These are phyloP conservation scores for Capronia americana DNA, from an alignment of 2,329 filamentous ascomycete genomes.

Conservation along the genomic window DNA sequence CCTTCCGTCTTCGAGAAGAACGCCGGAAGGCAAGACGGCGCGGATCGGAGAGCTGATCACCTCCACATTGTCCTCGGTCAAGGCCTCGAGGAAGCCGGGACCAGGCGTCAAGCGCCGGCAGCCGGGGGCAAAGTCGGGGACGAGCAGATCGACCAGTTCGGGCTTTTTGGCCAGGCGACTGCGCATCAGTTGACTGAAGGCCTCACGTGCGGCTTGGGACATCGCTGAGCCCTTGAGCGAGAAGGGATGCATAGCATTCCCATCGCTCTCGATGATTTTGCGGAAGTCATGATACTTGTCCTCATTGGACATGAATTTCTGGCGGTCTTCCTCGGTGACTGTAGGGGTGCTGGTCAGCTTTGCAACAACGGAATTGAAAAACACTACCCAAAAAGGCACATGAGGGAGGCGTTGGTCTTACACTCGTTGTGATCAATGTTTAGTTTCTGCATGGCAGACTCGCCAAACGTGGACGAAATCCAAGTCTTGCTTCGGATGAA, in stretches of 20 bases:
- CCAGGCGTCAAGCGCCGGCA: conserved; percentile 37
- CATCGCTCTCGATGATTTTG: conserved; percentile 27
- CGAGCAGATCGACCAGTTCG: conserved; percentile 22
- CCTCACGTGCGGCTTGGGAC: conserved; percentile 3
- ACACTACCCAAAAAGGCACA: no score
- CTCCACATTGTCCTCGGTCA: conserved; percentile 39
- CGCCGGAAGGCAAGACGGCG: conserved; percentile 35
- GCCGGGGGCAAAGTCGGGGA: conserved; percentile 27
- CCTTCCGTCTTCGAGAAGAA: conserved; percentile 44
- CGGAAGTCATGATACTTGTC: conserved; percentile 25
- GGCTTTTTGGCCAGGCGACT: conserved; percentile 26
- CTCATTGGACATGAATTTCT: conserved; percentile 16
- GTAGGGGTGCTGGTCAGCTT: no score
- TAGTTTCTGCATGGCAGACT: conserved; percentile 26
- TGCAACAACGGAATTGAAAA: no score
- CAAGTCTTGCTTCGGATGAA: conserved; percentile 43
- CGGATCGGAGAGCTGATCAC: conserved; percentile 35
- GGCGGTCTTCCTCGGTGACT: conserved; percentile 21
- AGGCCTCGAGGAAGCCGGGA: conserved; percentile 38
- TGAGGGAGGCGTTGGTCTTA: conserved; percentile 3
- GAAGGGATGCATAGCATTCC: conserved; percentile 22
- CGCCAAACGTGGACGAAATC: conserved; percentile 38
- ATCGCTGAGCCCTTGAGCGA: conserved; percentile 12
- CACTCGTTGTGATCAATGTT: conserved; percentile 26
- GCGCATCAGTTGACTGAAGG: conserved; percentile 12